phyloP scores from a whole-genome alignment of 352 stramenopile genomes.

The Phytophthora cactorum region DNA sequence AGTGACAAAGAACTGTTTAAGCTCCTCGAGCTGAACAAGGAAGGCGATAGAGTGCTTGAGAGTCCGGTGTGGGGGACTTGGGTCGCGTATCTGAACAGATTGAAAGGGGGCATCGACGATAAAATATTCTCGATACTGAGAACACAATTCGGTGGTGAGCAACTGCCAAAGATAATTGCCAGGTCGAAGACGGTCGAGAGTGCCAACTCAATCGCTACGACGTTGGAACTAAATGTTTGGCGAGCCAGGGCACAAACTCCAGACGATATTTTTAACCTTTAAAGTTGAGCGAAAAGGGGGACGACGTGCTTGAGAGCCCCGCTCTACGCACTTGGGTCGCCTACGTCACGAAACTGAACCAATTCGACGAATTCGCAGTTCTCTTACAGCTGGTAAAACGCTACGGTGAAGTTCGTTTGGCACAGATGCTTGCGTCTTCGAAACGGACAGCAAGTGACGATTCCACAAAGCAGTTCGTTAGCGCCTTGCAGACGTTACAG shows the following conservation, averaged over 20 bases:
- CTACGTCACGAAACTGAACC: not conserved
- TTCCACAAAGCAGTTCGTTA: not conserved
- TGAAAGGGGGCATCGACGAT: not conserved
- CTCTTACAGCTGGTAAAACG: not conserved
- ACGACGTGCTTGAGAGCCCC: not conserved
- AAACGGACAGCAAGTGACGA: not conserved
- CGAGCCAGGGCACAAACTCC: not conserved
- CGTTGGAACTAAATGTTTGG: not conserved
- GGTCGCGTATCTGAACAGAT: not conserved
- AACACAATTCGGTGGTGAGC: not conserved
- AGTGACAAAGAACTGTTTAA: not conserved
- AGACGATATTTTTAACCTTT: not conserved
- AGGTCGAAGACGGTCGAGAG: not conserved
- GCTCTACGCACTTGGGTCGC: not conserved
- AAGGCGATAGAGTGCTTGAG: not conserved
- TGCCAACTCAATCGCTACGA: not conserved
- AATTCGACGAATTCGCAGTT: not conserved
- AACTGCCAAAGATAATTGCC: not conserved
- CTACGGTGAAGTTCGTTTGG: not conserved
- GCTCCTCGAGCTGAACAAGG: not conserved
- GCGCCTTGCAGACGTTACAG: not conserved
- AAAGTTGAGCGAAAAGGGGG: not conserved
- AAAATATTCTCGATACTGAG: not conserved
- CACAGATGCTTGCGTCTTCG: not conserved
- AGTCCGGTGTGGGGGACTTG: not conserved